Conservation (phyloP, 2,329 filamentous ascomycete genomes). For the Thelonectria rubi region DNA sequence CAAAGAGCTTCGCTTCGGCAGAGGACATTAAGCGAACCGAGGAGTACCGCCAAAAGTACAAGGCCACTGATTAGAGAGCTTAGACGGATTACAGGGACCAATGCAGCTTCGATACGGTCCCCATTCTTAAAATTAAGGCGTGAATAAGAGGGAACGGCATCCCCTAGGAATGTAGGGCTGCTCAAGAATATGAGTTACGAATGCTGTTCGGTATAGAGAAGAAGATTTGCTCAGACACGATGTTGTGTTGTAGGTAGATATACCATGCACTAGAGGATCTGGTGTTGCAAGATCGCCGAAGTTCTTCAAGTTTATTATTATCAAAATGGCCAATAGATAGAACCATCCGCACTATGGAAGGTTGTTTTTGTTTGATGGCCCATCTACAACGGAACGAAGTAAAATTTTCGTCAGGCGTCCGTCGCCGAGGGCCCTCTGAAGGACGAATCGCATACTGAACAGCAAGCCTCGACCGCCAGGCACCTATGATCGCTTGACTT, state of each 20-base stretch:
- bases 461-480: not conserved
- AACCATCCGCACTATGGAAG: not conserved
- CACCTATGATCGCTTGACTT: constrained; percentile 23
- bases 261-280: not conserved
- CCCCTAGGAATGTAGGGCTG: not conserved
- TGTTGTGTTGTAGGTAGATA: not conserved
- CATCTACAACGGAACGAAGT: not conserved
- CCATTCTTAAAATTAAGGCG: not conserved
- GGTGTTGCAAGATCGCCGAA: not conserved
- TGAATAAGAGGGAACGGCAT: constrained; percentile 24
- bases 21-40: constrained; percentile 73
- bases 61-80: constrained; percentile 61
- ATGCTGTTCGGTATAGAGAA: not conserved
- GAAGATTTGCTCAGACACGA: not conserved
- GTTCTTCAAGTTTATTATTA: constrained; percentile 5
- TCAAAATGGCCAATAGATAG: not conserved
- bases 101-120: too few relatives aligned
- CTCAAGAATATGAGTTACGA: not conserved
- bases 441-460: not conserved
- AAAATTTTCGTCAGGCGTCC: not conserved
- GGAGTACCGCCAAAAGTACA: constrained; percentile 76
- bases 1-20: constrained; percentile 68
- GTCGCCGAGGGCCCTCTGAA: not conserved
- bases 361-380: not conserved
- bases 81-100: not conserved